Evolutionary conservation across 257 asterid species (phyloP).

Genomic region (Solanum chiquidenum): DNA sequence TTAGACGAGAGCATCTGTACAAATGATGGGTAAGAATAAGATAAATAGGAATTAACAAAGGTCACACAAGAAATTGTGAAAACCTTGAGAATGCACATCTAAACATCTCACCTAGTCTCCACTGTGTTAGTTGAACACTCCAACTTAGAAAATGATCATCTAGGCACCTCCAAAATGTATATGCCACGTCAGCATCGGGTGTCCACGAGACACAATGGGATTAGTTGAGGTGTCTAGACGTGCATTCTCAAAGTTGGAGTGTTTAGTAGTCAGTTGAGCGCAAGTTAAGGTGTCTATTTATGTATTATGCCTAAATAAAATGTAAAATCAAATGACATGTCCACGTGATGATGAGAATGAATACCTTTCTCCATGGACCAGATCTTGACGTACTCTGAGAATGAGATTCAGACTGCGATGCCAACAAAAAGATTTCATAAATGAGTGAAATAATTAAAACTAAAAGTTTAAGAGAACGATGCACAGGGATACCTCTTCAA

Average conservation of each 20-base stretch:
- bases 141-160: neutral
- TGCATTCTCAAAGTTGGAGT: neutral
- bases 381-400: conserved; percentile 54
- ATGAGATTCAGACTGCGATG: conserved; percentile 57
- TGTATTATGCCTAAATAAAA: neutral
- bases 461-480: neutral
- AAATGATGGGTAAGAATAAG: conserved; percentile 6
- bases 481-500: conserved; percentile 58
- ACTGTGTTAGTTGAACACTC: neutral
- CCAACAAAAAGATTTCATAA: neutral
- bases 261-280: neutral
- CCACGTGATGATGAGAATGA: neutral
- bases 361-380: conserved; percentile 98
- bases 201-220: neutral
- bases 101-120: neutral
- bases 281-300: neutral
- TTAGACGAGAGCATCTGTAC: conserved; percentile 24
- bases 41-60: neutral
- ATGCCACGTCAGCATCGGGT: neutral
- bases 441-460: neutral
- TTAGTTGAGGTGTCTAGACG: neutral
- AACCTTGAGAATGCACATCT: neutral
- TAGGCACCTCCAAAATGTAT: neutral
- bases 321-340: neutral
- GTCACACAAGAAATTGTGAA: neutral